phyloP scores from a whole-genome alignment of 2,329 filamentous ascomycete species.

The Ophiostoma sp. region DNA sequence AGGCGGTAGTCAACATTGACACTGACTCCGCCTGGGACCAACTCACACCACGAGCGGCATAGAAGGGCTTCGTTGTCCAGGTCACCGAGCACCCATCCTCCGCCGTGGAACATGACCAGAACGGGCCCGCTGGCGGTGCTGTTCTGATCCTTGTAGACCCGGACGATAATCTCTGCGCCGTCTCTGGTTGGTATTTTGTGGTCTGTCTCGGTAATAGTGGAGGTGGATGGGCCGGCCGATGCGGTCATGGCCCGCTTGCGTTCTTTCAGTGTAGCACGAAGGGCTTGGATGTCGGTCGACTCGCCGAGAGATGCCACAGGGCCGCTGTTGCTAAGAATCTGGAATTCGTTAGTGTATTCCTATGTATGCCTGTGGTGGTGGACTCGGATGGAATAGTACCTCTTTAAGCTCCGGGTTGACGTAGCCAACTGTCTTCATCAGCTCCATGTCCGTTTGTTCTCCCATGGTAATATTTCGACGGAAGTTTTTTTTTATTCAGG shows the following conservation, averaged over 20 bases:
- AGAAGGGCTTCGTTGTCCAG: not conserved
- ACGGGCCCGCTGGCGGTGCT: not conserved
- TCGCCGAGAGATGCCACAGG: not conserved
- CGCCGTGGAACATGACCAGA: not conserved
- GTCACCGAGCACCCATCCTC: not conserved
- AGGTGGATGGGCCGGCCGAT: not conserved
- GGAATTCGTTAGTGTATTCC: too few relatives aligned
- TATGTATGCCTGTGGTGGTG: too few relatives aligned
- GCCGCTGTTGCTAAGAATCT: not conserved
- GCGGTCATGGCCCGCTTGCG: not conserved
- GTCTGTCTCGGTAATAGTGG: not conserved
- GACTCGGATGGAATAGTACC: too few relatives aligned
- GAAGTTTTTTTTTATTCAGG: too few relatives aligned
- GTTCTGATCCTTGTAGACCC: not conserved
- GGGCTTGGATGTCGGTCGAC: not conserved
- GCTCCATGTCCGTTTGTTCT: not conserved
- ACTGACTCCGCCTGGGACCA: not conserved
- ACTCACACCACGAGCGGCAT: not conserved
- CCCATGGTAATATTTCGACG: too few relatives aligned
- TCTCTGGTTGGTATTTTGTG: not conserved
- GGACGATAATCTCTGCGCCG: not conserved
- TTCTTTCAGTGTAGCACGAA: not conserved
- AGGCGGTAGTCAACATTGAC: not conserved
- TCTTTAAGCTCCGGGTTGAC: not conserved
- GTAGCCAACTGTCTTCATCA: not conserved